Percentiles rank a stretch among this genome's conserved stretches.
These are phyloP conservation scores for sunflower (Helianthus annuus) DNA, from an alignment of 129 eudicot genomes.

Conservation along the genomic window HanXRQr2.0-SUNRISE NC_035438.2:122712101-122712600, in stretches of 20 bases:
- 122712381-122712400: constrained; percentile 41
- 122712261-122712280: neutral
- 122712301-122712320: constrained; percentile 14
- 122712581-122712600: constrained; percentile 18
- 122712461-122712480: constrained; percentile 9
- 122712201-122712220: too few relatives aligned
- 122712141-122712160: too few relatives aligned
- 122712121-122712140: too few relatives aligned
- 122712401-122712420: constrained; percentile 14
- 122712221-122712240: too few relatives aligned
- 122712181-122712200: too few relatives aligned
- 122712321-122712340: constrained; percentile 96
- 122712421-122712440: constrained; percentile 24
- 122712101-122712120: too few relatives aligned
- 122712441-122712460: neutral
- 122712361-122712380: constrained; percentile 75
- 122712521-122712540: constrained; percentile 10
- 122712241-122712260: neutral
- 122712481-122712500: constrained; percentile 17
- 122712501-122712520: constrained; percentile 11
- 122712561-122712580: constrained; percentile 22
- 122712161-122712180: too few relatives aligned
- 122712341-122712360: constrained; percentile 91
- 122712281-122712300: constrained; percentile 15
- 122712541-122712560: neutral